A percentile compares a stretch with the other conserved stretches of the same genome.
Conservation (phyloP, 75 land plant species). For the Chamaecyparis obtusa region DNA sequence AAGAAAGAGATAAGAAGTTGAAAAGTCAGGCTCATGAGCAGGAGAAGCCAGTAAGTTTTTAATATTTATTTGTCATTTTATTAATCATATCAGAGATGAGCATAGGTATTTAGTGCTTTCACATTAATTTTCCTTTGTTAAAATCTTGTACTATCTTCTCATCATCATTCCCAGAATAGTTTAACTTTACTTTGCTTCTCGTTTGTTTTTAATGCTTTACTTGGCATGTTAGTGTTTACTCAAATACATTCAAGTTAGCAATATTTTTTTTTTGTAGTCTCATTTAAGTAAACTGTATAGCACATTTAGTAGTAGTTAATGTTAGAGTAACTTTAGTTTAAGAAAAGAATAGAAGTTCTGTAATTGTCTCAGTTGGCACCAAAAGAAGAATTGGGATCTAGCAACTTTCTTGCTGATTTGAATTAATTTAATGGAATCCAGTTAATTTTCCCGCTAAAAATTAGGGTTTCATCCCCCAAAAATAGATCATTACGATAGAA, state of each 20-base stretch:
- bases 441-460: no score
- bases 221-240: neutral
- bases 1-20: constrained; percentile 64
- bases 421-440: no score
- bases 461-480: no score
- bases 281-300: neutral
- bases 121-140: neutral
- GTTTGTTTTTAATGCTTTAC: neutral
- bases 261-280: neutral
- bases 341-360: neutral
- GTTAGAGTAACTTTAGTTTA: neutral
- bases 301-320: neutral
- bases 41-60: constrained; percentile 25
- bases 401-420: no score
- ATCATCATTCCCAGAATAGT: neutral
- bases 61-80: neutral
- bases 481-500: no score
- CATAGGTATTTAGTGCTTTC: neutral
- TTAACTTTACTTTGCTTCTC: neutral
- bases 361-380: neutral
- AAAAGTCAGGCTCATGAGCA: constrained; percentile 22
- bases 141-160: neutral
- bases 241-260: neutral
- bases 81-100: neutral
- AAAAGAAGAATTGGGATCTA: neutral